These are phyloP conservation scores for Solanum arcanum DNA, from an alignment of 257 asterid genomes.

Conservation along the genomic window DNA sequence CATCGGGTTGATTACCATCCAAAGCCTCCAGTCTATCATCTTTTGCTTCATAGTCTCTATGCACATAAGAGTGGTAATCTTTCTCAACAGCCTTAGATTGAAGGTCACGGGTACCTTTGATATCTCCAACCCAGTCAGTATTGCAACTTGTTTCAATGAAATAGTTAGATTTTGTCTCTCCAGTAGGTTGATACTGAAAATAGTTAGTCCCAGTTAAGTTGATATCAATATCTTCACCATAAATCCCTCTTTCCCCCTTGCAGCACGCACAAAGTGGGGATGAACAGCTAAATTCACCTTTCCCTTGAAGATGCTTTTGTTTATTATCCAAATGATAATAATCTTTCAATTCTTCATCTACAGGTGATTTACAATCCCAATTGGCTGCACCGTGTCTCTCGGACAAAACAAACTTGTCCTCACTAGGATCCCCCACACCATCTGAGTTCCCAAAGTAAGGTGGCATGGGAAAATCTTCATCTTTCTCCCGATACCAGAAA, in stretches of 20 bases:
- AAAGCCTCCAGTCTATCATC: conserved; percentile 11
- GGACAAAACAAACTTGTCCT: conserved; percentile 64
- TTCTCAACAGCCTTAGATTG: conserved; percentile 1
- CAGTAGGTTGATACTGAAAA: neutral
- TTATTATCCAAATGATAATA: conserved; percentile 24
- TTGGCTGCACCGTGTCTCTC: conserved; percentile 10
- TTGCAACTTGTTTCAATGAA: conserved; percentile 8
- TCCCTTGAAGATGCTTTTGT: conserved; percentile 20
- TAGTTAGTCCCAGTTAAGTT: conserved; percentile 10
- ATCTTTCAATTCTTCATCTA: conserved; percentile 20
- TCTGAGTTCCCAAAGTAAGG: conserved; percentile 38
- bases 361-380: conserved; percentile 8
- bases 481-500: conserved; percentile 79
- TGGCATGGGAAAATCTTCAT: conserved; percentile 63
- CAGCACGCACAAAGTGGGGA: conserved; percentile 45
- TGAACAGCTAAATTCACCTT: conserved; percentile 21
- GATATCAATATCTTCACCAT: conserved; percentile 5
- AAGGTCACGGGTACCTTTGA: conserved; percentile 13
- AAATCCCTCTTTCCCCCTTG: conserved; percentile 6
- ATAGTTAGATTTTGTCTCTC: conserved; percentile 2
- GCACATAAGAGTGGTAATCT: conserved; percentile 7
- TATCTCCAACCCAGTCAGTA: conserved; percentile 16
- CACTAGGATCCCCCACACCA: conserved; percentile 41
- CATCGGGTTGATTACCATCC: conserved; percentile 25
- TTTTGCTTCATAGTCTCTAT: conserved; percentile 1